Percentiles rank a stretch among this genome's conserved stretches.
phyloP scores from a whole-genome alignment of 1,139 yeast species.

The Eremothecium coryli region DNA sequence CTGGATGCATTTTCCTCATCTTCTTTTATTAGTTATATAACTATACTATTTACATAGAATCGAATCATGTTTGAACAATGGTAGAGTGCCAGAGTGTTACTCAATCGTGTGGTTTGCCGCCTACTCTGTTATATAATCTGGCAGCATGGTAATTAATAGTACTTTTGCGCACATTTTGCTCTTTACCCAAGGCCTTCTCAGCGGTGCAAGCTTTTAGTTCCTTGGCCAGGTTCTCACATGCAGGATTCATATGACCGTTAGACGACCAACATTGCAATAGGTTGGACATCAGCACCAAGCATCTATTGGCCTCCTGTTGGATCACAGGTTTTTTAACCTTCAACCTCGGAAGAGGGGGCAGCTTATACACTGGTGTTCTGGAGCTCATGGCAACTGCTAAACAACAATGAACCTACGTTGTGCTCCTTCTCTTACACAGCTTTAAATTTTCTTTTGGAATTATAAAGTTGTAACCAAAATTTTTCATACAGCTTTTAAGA shows the following conservation, averaged over 20 bases:
- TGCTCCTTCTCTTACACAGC: too few species aligned
- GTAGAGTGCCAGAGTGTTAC: not conserved
- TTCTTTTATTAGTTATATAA: too few species aligned
- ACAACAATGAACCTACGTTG: too few species aligned
- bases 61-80: too few species aligned
- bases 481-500: too few species aligned
- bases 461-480: too few species aligned
- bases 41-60: too few species aligned
- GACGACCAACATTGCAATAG: conserved; percentile 94
- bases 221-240: conserved; percentile 54
- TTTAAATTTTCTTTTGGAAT: too few species aligned
- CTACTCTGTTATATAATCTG: conserved; percentile 68
- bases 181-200: conserved; percentile 23
- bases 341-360: conserved; percentile 71
- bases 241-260: conserved; percentile 70
- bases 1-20: too few species aligned
- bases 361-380: conserved; percentile 30
- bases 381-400: too few species aligned
- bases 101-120: conserved; percentile 66
- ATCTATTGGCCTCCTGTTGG: conserved; percentile 54
- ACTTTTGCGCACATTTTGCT: conserved; percentile 24
- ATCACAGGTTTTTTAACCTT: conserved; percentile 59
- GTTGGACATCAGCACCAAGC: conserved; percentile 75
- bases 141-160: conserved; percentile 72
- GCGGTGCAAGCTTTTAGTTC: conserved; percentile 43